These are phyloP conservation scores for Colletotrichum caudatum DNA, from an alignment of 2,329 filamentous ascomycete species.

Conservation along the genomic window DNA sequence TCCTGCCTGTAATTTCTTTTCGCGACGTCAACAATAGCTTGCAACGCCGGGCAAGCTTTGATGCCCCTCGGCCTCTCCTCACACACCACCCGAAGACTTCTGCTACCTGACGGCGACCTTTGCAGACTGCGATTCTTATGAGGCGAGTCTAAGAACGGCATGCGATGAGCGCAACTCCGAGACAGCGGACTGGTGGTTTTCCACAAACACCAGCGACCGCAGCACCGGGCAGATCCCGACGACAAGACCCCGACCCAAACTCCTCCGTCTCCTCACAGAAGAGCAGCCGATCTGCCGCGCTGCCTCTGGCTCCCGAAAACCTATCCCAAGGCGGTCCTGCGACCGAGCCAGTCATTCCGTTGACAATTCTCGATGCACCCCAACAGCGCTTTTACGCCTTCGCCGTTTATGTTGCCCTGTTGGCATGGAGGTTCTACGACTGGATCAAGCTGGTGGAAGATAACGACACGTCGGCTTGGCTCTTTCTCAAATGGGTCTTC, in stretches of 20 bases:
- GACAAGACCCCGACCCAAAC: slow-evolving; percentile 46
- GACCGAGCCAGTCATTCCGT: slow-evolving; percentile 78
- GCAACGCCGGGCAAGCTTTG: slow-evolving; percentile 25
- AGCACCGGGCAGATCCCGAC: slow-evolving; percentile 51
- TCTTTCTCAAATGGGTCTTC: slow-evolving; percentile 93
- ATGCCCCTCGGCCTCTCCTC: background rate
- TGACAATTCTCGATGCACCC: slow-evolving; percentile 86
- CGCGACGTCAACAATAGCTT: slow-evolving; percentile 33
- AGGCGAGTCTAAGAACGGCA: slow-evolving; percentile 55
- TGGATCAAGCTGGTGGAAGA: slow-evolving; percentile 83
- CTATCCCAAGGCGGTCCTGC: slow-evolving; percentile 41
- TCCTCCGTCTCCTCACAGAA: slow-evolving; percentile 33
- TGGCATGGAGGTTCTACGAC: slow-evolving; percentile 89
- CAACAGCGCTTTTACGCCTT: slow-evolving; percentile 90
- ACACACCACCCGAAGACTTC: background rate
- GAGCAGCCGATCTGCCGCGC: slow-evolving; percentile 44
- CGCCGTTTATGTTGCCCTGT: slow-evolving; percentile 80
- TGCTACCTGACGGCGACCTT: background rate
- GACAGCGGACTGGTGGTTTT: slow-evolving; percentile 83
- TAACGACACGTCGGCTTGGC: slow-evolving; percentile 86
- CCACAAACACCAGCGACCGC: slow-evolving; percentile 76
- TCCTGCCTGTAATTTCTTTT: slow-evolving; percentile 21
- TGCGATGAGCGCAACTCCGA: slow-evolving; percentile 88
- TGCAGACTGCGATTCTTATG: slow-evolving; percentile 29
- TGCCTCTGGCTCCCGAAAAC: slow-evolving; percentile 64